Conservation (phyloP, 2,329 filamentous ascomycete species). For the Neurospora sp. region DNA sequence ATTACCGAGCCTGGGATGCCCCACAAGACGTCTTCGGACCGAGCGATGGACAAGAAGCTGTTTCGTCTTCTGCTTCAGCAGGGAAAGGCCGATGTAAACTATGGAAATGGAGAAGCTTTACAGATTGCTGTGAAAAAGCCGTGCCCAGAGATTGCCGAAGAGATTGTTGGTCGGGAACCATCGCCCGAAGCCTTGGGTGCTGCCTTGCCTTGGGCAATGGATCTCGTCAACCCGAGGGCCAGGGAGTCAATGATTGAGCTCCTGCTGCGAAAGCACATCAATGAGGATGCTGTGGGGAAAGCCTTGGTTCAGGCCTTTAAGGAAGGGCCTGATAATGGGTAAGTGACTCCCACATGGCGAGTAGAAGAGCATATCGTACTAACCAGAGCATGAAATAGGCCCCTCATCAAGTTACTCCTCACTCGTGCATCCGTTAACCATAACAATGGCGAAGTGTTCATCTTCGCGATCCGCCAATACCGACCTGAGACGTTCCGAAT, state of each 20-base stretch:
- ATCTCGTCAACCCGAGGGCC: conserved; percentile 4
- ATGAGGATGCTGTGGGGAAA: conserved; percentile 14
- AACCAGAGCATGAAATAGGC: conserved; percentile 1
- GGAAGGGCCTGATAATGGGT: conserved; percentile 11
- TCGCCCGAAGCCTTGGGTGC: conserved; percentile 15
- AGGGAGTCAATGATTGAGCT: conserved; percentile 13
- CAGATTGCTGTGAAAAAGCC: conserved; percentile 14
- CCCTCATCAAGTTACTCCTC: conserved; percentile 15
- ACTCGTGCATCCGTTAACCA: conserved; percentile 17
- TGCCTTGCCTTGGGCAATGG: conserved; percentile 17
- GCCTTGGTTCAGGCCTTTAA: conserved; percentile 17
- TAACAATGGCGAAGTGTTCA: conserved; percentile 20
- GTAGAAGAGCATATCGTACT: not conserved
- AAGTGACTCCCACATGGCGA: conserved; percentile 1
- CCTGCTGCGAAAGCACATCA: conserved; percentile 14
- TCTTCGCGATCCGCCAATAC: conserved; percentile 16
- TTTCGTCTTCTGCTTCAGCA: conserved; percentile 16
- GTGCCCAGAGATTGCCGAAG: conserved; percentile 11
- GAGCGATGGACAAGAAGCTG: conserved; percentile 11
- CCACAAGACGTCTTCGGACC: conserved; percentile 5
- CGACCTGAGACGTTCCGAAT: conserved; percentile 14
- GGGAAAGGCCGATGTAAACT: conserved; percentile 17
- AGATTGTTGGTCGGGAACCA: conserved; percentile 16
- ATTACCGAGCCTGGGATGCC: conserved; percentile 4
- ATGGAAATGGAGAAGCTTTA: conserved; percentile 15